These are phyloP conservation scores for Talaromyces verruculosus DNA, from an alignment of 2,329 filamentous ascomycete species.

Conservation along the genomic window DNA sequence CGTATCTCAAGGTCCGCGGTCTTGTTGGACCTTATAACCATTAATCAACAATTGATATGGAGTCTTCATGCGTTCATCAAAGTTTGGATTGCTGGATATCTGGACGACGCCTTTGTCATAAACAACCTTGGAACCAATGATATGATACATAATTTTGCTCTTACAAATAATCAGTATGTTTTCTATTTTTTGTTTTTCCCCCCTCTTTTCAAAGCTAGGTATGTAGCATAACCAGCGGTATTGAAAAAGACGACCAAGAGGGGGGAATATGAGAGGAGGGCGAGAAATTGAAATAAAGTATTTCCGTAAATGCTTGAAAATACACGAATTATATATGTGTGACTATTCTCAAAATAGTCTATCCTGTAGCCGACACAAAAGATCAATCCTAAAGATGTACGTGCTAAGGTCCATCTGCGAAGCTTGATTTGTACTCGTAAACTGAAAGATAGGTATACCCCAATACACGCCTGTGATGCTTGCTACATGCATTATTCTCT, in stretches of 20 bases:
- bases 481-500: background rate
- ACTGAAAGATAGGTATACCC: background rate
- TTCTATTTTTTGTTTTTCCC: background rate
- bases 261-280: too few species aligned
- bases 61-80: background rate
- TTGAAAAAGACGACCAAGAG: too few species aligned
- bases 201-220: background rate
- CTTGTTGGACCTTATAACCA: slow-evolving; percentile 37
- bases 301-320: too few species aligned
- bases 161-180: background rate
- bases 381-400: too few species aligned
- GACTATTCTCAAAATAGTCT: too few species aligned
- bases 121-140: background rate
- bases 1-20: slow-evolving; percentile 24
- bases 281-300: too few species aligned
- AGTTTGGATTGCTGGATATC: background rate
- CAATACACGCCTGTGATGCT: background rate
- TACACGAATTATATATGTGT: too few species aligned
- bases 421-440: background rate
- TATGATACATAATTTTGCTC: background rate
- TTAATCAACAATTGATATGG: slow-evolving; percentile 16
- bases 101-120: background rate
- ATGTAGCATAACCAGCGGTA: too few species aligned
- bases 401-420: background rate
- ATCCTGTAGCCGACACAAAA: background rate